phyloP scores from a whole-genome alignment of 192 early-diverging fungal genomes.

The Spinellus fusiger region DNA sequence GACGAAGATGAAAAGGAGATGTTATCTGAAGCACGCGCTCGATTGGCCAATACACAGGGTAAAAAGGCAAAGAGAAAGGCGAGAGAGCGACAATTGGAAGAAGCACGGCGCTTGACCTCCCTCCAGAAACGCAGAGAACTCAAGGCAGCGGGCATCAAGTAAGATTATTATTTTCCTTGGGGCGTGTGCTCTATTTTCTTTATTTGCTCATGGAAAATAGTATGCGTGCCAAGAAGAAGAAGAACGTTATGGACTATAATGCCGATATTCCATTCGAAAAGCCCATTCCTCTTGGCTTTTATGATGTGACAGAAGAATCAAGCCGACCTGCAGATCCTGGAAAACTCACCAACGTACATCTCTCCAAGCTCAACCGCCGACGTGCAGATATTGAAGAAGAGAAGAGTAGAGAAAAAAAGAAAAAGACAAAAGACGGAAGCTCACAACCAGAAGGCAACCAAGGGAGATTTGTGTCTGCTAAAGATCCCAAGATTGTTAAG shows the following conservation, averaged over 20 bases:
- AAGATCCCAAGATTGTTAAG: constrained; percentile 40
- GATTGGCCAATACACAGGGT: constrained; percentile 98
- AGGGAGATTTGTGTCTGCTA: constrained; percentile 54
- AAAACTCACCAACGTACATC: constrained; percentile 61
- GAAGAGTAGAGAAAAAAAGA: constrained; percentile 74
- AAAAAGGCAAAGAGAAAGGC: constrained; percentile 99
- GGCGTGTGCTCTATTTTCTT: background rate
- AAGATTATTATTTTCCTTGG: background rate
- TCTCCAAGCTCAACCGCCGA: constrained; percentile 85
- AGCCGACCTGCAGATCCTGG: constrained; percentile 51
- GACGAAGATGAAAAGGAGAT: constrained; percentile 99
- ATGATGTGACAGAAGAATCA: constrained; percentile 85
- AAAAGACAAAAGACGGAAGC: constrained; percentile 44
- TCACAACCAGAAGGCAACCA: constrained; percentile 49
- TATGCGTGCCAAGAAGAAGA: constrained; percentile 59
- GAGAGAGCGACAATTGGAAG: constrained; percentile 94
- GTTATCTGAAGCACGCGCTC: constrained; percentile 95
- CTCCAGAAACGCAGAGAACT: constrained; percentile 94
- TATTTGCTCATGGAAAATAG: background rate
- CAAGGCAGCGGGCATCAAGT: constrained; percentile 96
- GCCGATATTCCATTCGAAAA: constrained; percentile 95
- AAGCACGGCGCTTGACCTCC: constrained; percentile 81
- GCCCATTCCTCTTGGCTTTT: constrained; percentile 83
- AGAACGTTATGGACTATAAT: constrained; percentile 88
- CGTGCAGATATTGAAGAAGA: constrained; percentile 79